These are phyloP conservation scores for Adansonia gregorii DNA, from an alignment of 441 rosid species.

Conservation along the genomic window DNA sequence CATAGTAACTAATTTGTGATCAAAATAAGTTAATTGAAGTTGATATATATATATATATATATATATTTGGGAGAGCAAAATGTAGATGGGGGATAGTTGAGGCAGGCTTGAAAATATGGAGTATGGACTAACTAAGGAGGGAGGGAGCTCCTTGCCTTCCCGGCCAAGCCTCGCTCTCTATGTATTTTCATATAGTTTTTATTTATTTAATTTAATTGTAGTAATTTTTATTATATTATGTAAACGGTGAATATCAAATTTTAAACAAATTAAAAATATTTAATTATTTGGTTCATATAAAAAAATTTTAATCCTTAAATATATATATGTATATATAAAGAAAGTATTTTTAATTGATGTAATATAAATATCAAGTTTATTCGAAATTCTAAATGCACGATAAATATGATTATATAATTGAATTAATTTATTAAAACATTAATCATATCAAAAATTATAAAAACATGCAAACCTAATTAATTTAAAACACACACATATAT, in stretches of 20 bases:
- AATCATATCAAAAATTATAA: too few species aligned
- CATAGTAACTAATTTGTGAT: background rate
- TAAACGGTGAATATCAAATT: background rate
- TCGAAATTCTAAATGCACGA: too few species aligned
- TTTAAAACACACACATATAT: too few species aligned
- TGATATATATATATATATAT: background rate
- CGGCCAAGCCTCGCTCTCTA: background rate
- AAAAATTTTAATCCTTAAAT: too few species aligned
- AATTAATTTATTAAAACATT: too few species aligned
- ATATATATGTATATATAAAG: too few species aligned
- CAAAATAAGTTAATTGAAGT: background rate
- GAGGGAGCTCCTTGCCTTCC: constrained; percentile 1
- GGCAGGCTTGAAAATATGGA: constrained; percentile 50
- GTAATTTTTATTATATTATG: background rate
- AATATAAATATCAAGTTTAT: too few species aligned
- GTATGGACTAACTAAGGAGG: background rate
- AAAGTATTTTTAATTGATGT: too few species aligned
- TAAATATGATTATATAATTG: too few species aligned
- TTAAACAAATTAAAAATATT: too few species aligned
- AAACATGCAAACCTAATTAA: too few species aligned
- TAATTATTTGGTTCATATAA: too few species aligned
- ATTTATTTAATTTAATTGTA: background rate
- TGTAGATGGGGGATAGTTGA: constrained; percentile 39
- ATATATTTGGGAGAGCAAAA: background rate
- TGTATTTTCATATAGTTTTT: background rate